A percentile compares a stretch with the other conserved stretches of the same genome.
Evolutionary conservation across 352 stramenopile genomes (phyloP).

Genomic region (Phytophthora pistaciae): DNA sequence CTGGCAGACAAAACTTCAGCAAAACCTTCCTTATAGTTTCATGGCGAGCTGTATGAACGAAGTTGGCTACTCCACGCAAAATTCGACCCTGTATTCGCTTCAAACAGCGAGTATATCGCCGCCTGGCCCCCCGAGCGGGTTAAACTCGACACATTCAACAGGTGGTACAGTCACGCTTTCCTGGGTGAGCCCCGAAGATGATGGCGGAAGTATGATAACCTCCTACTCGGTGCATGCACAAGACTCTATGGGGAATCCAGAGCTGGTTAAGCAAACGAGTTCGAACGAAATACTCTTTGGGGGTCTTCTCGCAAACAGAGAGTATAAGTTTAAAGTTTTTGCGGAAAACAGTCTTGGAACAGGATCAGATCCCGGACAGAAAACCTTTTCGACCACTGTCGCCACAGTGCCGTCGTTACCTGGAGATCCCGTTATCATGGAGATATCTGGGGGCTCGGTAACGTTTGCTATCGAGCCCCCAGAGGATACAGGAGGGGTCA

Average conservation of each 20-base stretch:
- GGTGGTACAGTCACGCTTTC: constrained; percentile 53
- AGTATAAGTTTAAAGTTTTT: constrained; percentile 64
- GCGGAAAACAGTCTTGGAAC: constrained; percentile 53
- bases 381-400: constrained; percentile 35
- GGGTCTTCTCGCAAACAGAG: constrained; percentile 44
- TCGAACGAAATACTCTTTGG: constrained; percentile 36
- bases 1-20: constrained; percentile 67
- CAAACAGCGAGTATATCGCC: constrained; percentile 58
- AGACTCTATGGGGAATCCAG: not conserved
- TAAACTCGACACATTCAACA: constrained; percentile 28
- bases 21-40: constrained; percentile 58
- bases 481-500: constrained; percentile 53
- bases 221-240: constrained; percentile 47
- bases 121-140: constrained; percentile 47
- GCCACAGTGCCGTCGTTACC: constrained; percentile 41
- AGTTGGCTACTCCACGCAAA: constrained; percentile 46
- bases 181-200: constrained; percentile 58
- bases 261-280: constrained; percentile 8
- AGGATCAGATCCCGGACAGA: constrained; percentile 38
- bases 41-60: constrained; percentile 57
- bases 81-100: constrained; percentile 35
- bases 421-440: constrained; percentile 30
- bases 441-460: constrained; percentile 47
- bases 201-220: constrained; percentile 57
- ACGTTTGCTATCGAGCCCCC: constrained; percentile 44